These are phyloP conservation scores for Hypoxylon fuscum DNA, from an alignment of 495 filamentous ascomycete genomes.

Conservation along the genomic window DNA sequence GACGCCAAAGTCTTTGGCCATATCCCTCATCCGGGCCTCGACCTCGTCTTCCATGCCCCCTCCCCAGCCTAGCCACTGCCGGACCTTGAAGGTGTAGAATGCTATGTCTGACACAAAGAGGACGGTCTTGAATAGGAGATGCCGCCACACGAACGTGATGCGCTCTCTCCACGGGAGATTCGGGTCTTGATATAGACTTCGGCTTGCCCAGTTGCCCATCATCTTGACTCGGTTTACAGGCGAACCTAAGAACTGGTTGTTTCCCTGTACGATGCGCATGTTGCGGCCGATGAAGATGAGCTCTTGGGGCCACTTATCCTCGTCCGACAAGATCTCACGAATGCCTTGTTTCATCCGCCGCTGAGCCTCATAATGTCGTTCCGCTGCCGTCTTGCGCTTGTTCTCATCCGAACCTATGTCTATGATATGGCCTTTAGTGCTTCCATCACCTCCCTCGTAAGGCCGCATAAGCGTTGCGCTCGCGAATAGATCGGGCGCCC, in stretches of 20 bases:
- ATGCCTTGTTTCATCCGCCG: constrained; percentile 83
- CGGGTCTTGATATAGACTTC: constrained; percentile 73
- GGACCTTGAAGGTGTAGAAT: constrained; percentile 81
- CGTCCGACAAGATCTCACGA: constrained; percentile 84
- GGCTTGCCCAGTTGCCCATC: constrained; percentile 87
- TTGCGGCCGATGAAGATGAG: constrained; percentile 96
- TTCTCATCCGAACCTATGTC: constrained; percentile 42
- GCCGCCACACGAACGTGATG: constrained; percentile 67
- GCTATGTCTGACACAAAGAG: constrained; percentile 80
- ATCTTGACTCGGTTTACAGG: constrained; percentile 96
- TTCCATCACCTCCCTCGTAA: constrained; percentile 83
- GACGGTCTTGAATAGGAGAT: constrained; percentile 82
- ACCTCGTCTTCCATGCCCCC: constrained; percentile 94
- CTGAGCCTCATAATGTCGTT: constrained; percentile 85
- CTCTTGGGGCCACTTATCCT: constrained; percentile 90
- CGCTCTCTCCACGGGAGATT: constrained; percentile 50
- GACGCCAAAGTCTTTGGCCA: constrained; percentile 91
- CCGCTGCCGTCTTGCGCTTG: constrained; percentile 65
- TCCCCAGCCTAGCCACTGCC: constrained; percentile 76
- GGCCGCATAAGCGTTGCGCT: constrained; percentile 88
- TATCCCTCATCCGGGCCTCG: constrained; percentile 81
- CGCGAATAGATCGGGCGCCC: constrained; percentile 88
- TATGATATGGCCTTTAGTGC: constrained; percentile 66
- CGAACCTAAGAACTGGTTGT: constrained; percentile 79
- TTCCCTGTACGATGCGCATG: constrained; percentile 84